A percentile compares a stretch with the other conserved stretches of the same genome.
Conservation (phyloP, 78 protist genomes). For the Goniomonas avonlea region DNA sequence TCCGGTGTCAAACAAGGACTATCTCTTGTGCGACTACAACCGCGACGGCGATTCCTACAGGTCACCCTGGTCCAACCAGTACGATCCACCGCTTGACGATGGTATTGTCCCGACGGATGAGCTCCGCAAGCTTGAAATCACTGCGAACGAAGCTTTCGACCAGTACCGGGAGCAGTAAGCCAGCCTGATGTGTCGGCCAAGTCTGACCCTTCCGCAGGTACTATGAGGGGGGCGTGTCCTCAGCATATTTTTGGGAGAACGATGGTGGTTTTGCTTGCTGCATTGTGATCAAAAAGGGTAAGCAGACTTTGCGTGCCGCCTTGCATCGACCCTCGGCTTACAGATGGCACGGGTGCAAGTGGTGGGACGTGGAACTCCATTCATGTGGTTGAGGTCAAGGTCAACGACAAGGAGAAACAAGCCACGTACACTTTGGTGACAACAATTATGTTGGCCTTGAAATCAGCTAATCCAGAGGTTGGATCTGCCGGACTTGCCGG, state of each 20-base stretch:
- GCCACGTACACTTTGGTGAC: too few relatives aligned
- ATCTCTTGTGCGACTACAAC: conserved; percentile 89
- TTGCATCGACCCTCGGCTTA: neutral
- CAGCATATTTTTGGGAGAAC: conserved; percentile 81
- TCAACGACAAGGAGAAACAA: conserved; percentile 22
- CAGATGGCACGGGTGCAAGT: too few relatives aligned
- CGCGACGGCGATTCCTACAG: conserved; percentile 93
- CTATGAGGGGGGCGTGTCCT: conserved; percentile 78
- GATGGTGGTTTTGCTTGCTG: conserved; percentile 79
- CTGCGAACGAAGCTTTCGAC: conserved; percentile 76
- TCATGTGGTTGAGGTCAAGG: conserved; percentile 82
- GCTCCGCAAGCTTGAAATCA: conserved; percentile 43
- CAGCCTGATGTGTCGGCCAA: neutral
- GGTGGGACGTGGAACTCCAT: conserved; percentile 89
- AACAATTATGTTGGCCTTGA: too few relatives aligned
- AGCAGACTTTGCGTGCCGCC: neutral
- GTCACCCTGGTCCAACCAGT: conserved; percentile 93
- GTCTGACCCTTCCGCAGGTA: neutral
- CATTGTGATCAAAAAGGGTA: conserved; percentile 77
- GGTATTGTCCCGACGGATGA: conserved; percentile 74
- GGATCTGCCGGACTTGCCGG: too few relatives aligned
- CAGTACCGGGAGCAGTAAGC: conserved; percentile 63
- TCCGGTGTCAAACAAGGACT: conserved; percentile 53
- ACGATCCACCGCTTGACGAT: conserved; percentile 78
- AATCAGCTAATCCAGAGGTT: too few relatives aligned